A percentile compares a stretch with the other conserved stretches of the same genome.
Conservation (phyloP, 2,329 filamentous ascomycete genomes). For the Colletotrichum gigasporum region DNA sequence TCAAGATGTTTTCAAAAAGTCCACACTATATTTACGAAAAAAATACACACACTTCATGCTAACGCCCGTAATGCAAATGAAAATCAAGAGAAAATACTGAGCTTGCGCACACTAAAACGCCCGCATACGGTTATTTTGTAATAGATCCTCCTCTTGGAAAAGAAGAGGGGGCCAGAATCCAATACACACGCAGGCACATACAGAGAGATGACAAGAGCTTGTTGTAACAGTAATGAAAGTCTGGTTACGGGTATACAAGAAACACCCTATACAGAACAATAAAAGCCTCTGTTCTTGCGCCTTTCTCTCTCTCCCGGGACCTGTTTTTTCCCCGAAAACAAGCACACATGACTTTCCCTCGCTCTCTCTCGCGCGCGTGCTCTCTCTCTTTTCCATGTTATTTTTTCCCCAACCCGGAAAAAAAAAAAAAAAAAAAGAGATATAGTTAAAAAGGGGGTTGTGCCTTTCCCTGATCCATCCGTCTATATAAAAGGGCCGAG, state of each 20-base stretch:
- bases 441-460: no score
- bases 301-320: not conserved
- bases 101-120: not conserved
- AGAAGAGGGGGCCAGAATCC: not conserved
- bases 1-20: no score
- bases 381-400: not conserved
- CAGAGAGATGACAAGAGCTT: not conserved
- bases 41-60: slow-evolving; percentile 27
- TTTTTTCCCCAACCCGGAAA: not conserved
- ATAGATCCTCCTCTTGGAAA: not conserved
- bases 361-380: no score
- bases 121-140: not conserved
- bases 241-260: slow-evolving; percentile 26
- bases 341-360: no score
- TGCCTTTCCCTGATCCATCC: slow-evolving; percentile 20
- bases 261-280: slow-evolving; percentile 11
- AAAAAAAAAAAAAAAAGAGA: slow-evolving; percentile 1
- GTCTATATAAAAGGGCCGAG: slow-evolving; percentile 25
- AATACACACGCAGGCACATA: not conserved
- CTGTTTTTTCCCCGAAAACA: slow-evolving; percentile 20
- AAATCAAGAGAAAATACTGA: not conserved
- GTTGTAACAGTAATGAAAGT: slow-evolving; percentile 31
- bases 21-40: slow-evolving; percentile 25
- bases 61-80: slow-evolving; percentile 30
- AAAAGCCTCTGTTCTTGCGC: no score